Base-by-base conservation (phyloP, 1,284 basidiomycete species). In the Pseudozyma sp. region DNA sequence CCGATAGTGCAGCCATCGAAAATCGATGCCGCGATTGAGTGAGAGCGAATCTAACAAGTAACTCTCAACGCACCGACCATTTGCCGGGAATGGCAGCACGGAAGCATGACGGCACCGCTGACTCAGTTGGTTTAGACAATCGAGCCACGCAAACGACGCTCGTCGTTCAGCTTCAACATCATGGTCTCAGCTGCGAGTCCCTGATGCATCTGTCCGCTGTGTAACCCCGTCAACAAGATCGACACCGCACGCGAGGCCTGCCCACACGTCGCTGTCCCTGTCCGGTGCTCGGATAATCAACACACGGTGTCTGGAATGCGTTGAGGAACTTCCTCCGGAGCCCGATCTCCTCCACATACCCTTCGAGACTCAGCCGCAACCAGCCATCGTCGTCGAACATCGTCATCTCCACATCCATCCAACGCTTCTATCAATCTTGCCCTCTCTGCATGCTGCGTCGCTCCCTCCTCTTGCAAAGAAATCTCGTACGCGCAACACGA, bases 81-180 rank as follows among this genome's bases (percentile, higher is more conserved):
- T n/a, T 39, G 56, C 49, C 43, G 57, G 33, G 46, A 35, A 24
- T 53, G 48, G 24, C 19, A 17, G 35, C n/a, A 42, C 7, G 24
- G 16, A 30, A n/a, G 30, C 47, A 52, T 47, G 53, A 57, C 50
- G 54, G 40, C 55, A 54, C 29, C 24, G 62, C 53, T 67, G 58
- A 61, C 49, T 67, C 54, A 61, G 53, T 49, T 24, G 8, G n/a
- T n/a, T 40, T 8, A 40, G 39, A 40, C 39, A 40, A 16, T 16
- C 40, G 40, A 42, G 40, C 16, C 11, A 16, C 7, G 11, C 40
- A 42, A 24, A 24, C 24, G 24, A 24, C 24, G 24, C 24, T 24
- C 24, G 24, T 24, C 24, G 24, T 24, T 24, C 24, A 24, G 24
- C 30, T 48, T 55, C 37, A 8, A 30, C 33, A 11, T 19, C 45